A percentile compares a stretch with the other conserved stretches of the same genome.
Conservation (phyloP, 2,329 filamentous ascomycete species). For the Thielaviopsis populi region DNA sequence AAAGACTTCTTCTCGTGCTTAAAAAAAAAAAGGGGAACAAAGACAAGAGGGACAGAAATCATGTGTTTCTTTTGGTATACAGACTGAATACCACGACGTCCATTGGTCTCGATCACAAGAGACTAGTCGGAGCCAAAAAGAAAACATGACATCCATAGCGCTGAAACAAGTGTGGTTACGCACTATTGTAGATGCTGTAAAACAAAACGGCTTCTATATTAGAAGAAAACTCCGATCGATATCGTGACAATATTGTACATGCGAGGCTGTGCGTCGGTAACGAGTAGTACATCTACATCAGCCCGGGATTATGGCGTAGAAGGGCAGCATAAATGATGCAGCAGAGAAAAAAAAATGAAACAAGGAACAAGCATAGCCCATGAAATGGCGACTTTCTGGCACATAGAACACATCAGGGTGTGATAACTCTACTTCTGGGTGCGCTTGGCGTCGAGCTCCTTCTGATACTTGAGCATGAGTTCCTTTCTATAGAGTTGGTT, state of each 20-base stretch:
- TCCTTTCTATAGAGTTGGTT: slow-evolving; percentile 35
- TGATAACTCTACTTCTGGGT: slow-evolving; percentile 20
- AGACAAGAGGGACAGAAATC: neutral
- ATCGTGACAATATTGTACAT: slow-evolving; percentile 17
- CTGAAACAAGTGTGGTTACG: neutral
- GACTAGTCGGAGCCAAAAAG: neutral
- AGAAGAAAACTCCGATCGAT: slow-evolving; percentile 5
- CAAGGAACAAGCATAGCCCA: neutral
- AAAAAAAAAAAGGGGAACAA: neutral
- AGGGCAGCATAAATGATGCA: neutral
- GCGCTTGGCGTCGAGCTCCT: slow-evolving; percentile 42
- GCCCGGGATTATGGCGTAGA: neutral
- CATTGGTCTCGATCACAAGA: neutral
- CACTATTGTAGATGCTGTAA: neutral
- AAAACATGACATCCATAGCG: neutral
- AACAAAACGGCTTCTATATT: slow-evolving; percentile 1
- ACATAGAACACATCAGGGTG: neutral
- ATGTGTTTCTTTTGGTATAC: neutral
- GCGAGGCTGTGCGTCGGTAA: neutral
- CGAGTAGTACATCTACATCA: neutral
- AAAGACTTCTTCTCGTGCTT: neutral
- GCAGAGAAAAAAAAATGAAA: neutral
- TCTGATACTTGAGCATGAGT: slow-evolving; percentile 42
- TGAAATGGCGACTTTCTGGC: neutral
- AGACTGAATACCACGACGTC: neutral